Evolutionary conservation across 2,329 filamentous ascomycete species (phyloP).

Genomic region (Shiraia sp.): DNA sequence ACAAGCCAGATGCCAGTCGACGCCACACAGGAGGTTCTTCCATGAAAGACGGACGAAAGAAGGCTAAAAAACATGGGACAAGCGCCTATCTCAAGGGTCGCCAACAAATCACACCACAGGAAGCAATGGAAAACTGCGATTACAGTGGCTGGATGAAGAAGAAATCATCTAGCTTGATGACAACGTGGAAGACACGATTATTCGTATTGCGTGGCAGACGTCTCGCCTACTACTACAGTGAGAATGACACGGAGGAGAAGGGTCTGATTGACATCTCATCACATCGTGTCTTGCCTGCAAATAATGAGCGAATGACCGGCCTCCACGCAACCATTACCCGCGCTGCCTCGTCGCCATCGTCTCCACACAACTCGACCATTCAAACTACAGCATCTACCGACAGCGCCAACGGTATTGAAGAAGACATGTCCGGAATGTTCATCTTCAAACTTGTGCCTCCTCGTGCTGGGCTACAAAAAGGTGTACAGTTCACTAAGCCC

Average conservation of each 20-base stretch:
- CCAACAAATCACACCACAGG: conserved; percentile 76
- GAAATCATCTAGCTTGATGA: conserved; percentile 93
- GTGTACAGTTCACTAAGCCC: conserved; percentile 96
- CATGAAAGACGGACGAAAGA: conserved; percentile 40
- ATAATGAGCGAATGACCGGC: conserved; percentile 86
- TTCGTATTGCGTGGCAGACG: conserved; percentile 92
- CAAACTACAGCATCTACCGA: conserved; percentile 47
- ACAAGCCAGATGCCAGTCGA: conserved; percentile 62
- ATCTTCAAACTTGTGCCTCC: conserved; percentile 98
- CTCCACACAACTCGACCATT: conserved; percentile 49
- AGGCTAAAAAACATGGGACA: conserved; percentile 87
- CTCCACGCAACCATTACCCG: conserved; percentile 91
- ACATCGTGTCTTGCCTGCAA: conserved; percentile 92
- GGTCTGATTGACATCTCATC: conserved; percentile 97
- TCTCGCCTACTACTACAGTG: conserved; percentile 93
- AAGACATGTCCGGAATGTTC: conserved; percentile 71
- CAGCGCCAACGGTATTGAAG: conserved; percentile 35
- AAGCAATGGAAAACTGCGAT: conserved; percentile 84
- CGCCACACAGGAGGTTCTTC: conserved; percentile 48
- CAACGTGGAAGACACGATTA: conserved; percentile 95
- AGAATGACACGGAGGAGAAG: conserved; percentile 89
- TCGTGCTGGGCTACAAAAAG: conserved; percentile 80
- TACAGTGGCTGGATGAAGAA: conserved; percentile 99
- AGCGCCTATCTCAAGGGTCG: conserved; percentile 91
- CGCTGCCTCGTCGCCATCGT: conserved; percentile 71